Conservation (phyloP, 306 rosid genomes). For the Canavalia gladiata region DNA sequence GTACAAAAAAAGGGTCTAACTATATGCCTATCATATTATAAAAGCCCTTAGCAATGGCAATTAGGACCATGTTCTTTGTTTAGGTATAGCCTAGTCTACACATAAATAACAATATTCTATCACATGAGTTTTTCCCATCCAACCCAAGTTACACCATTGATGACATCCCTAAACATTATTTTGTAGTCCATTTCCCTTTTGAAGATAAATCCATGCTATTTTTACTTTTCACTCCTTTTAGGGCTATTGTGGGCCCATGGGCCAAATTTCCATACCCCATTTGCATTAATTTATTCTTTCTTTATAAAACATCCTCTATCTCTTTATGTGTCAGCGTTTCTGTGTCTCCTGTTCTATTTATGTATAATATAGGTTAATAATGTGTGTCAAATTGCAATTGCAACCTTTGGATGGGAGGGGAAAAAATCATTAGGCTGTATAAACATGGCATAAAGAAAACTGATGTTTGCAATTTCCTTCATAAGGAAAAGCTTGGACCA, state of each 20-base stretch:
- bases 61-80: background rate
- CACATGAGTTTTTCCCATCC: background rate
- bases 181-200: slow-evolving; percentile 6
- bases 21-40: background rate
- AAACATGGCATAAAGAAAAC: background rate
- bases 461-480: background rate
- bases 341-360: background rate
- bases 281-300: slow-evolving; percentile 2
- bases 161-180: background rate
- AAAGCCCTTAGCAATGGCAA: slow-evolving; percentile 9
- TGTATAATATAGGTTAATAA: background rate
- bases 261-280: slow-evolving; percentile 11
- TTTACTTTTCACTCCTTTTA: slow-evolving; percentile 14
- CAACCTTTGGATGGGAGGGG: background rate
- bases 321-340: background rate
- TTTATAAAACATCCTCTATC: background rate
- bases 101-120: background rate
- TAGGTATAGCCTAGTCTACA: background rate
- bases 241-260: background rate
- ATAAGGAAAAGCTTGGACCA: background rate
- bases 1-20: slow-evolving; percentile 2
- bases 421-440: background rate
- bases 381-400: background rate
- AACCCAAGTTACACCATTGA: background rate
- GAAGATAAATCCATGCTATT: background rate